These are phyloP conservation scores for Bonia amplexicaulis DNA, from an alignment of 176 grass and related monocot genomes.

Conservation along the genomic window DNA sequence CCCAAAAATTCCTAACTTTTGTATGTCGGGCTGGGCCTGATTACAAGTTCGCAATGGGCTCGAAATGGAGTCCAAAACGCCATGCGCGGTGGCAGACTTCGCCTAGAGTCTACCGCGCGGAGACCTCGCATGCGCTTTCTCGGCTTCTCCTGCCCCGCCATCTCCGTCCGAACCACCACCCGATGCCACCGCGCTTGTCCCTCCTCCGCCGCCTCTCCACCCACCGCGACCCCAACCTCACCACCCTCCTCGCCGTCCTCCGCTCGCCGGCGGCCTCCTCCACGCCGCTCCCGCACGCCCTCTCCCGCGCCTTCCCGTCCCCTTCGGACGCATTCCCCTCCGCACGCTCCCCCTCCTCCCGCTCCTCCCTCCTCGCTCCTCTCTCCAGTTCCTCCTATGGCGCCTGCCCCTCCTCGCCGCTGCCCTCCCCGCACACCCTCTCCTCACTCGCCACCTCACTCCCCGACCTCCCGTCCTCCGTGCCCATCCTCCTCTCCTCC, in stretches of 20 bases:
- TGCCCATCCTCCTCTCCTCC: conserved; percentile 44
- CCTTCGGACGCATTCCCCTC: conserved; percentile 28
- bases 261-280: conserved; percentile 2
- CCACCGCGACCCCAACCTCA: conserved; percentile 18
- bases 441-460: conserved; percentile 43
- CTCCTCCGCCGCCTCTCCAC: conserved; percentile 34
- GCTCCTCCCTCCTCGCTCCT: too few species aligned
- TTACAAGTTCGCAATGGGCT: too few species aligned
- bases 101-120: too few species aligned
- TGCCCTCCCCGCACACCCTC: conserved; percentile 25
- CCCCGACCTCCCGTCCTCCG: conserved; percentile 37
- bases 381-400: too few species aligned
- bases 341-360: too few species aligned
- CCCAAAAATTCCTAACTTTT: too few species aligned
- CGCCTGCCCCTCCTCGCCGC: too few species aligned
- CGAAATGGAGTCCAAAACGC: neutral
- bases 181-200: conserved; percentile 12
- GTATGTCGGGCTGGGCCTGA: too few species aligned
- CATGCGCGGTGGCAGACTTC: neutral
- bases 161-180: neutral
- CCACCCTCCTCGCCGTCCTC: conserved; percentile 29
- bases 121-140: neutral
- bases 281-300: conserved; percentile 16
- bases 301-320: conserved; percentile 37
- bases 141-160: too few species aligned